A percentile compares a stretch with the other conserved stretches of the same genome.
phyloP scores from a whole-genome alignment of 768 basidiomycete species.

The Podaxis pistillaris region DNA sequence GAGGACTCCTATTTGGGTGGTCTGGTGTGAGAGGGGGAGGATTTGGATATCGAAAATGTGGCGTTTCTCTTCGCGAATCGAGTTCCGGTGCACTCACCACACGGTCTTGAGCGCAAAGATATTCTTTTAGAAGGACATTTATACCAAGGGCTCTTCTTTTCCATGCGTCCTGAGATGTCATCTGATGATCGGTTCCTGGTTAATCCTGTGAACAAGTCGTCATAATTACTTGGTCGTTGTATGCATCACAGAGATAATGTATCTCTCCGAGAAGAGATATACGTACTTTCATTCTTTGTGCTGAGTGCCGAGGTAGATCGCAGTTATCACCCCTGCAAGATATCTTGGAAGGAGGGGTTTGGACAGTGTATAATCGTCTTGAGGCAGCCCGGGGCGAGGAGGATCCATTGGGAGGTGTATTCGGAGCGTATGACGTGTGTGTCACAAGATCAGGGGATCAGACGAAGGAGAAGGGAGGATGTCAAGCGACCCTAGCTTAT shows the following conservation, averaged over 20 bases:
- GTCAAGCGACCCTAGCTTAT: neutral
- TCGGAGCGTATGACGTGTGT: neutral
- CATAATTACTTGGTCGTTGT: neutral
- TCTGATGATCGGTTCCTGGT: constrained; percentile 16
- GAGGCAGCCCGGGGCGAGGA: neutral
- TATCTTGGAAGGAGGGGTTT: no score
- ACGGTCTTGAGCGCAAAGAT: no score
- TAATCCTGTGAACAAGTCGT: neutral
- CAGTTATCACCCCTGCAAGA: no score
- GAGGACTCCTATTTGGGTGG: no score
- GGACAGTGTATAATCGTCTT: no score
- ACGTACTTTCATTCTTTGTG: no score
- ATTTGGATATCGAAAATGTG: no score
- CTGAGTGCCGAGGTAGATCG: no score
- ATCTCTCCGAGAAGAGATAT: neutral
- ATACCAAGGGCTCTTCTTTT: neutral
- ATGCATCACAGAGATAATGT: neutral
- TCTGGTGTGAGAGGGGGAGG: no score
- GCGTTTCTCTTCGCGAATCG: no score
- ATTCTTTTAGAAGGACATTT: no score
- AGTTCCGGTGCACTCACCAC: no score
- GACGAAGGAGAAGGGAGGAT: neutral
- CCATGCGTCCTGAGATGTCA: neutral
- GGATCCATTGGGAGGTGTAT: neutral
- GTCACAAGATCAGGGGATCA: neutral